phyloP scores from a whole-genome alignment of 2,329 filamentous ascomycete genomes.

The Sarocladiaceae sp. region DNA sequence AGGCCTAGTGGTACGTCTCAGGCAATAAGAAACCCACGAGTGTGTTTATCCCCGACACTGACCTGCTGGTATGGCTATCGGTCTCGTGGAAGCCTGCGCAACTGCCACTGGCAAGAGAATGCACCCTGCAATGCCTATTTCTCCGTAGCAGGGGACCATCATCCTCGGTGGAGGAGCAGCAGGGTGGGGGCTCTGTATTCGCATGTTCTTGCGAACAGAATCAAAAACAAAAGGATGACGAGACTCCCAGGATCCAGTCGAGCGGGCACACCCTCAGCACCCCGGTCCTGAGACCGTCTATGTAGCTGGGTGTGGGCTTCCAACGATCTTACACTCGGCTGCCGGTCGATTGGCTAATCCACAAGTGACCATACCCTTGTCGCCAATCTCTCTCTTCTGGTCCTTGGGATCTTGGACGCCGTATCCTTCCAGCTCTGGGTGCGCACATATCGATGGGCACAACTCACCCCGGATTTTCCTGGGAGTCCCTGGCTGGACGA shows the following conservation, averaged over 20 bases:
- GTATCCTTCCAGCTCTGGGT: neutral
- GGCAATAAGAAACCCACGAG: neutral
- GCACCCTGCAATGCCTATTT: neutral
- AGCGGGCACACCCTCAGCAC: neutral
- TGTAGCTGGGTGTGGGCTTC: neutral
- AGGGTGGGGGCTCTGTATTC: neutral
- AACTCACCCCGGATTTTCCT: neutral
- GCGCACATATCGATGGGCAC: neutral
- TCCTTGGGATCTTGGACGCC: neutral
- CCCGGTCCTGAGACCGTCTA: neutral
- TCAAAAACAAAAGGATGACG: neutral
- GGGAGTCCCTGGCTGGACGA: neutral
- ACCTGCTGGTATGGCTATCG: neutral
- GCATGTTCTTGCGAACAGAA: conserved; percentile 7
- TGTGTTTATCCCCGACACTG: neutral
- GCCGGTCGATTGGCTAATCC: neutral
- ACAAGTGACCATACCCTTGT: neutral
- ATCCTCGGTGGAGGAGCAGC: neutral
- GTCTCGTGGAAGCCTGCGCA: neutral
- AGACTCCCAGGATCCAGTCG: neutral
- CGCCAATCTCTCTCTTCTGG: neutral
- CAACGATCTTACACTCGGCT: neutral
- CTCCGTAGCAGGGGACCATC: neutral
- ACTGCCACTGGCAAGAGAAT: neutral
- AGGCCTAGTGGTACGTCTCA: neutral